These are phyloP conservation scores for Cudoniella acicularis DNA, from an alignment of 495 filamentous ascomycete species.

Conservation along the genomic window DNA sequence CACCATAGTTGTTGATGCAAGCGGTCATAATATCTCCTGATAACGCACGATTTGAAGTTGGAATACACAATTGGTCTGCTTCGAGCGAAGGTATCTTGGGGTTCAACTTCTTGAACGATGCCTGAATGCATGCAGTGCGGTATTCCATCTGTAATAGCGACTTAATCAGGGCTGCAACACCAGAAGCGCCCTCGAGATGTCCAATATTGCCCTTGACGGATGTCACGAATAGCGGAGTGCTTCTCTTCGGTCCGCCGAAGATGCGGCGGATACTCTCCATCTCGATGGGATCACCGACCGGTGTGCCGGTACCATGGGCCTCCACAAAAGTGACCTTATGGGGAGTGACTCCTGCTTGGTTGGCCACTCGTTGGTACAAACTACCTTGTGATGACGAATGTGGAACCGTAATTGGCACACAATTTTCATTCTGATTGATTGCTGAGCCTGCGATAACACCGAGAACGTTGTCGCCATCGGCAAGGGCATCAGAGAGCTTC, in stretches of 20 bases:
- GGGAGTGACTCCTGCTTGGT: slow-evolving; percentile 35
- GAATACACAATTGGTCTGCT: slow-evolving; percentile 30
- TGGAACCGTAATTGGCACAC: slow-evolving; percentile 55
- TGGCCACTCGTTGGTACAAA: slow-evolving; percentile 41
- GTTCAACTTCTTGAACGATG: slow-evolving; percentile 45
- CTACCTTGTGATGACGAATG: slow-evolving; percentile 50
- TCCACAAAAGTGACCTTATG: slow-evolving; percentile 39
- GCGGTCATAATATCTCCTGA: background rate
- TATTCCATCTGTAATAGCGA: slow-evolving; percentile 52
- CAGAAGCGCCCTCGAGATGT: slow-evolving; percentile 55
- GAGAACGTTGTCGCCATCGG: slow-evolving; percentile 53
- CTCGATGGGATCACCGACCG: slow-evolving; percentile 56
- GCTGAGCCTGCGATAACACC: slow-evolving; percentile 56
- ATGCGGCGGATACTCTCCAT: slow-evolving; percentile 49
- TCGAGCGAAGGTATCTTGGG: slow-evolving; percentile 29
- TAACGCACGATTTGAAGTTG: slow-evolving; percentile 24
- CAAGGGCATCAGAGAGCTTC: slow-evolving; percentile 50
- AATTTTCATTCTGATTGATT: slow-evolving; percentile 58
- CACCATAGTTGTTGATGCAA: slow-evolving; percentile 40
- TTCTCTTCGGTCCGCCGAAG: slow-evolving; percentile 28
- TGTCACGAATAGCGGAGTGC: slow-evolving; percentile 46
- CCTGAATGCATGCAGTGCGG: slow-evolving; percentile 32
- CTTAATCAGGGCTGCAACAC: slow-evolving; percentile 56
- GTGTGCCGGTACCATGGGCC: slow-evolving; percentile 53
- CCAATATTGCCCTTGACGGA: slow-evolving; percentile 60